Percentiles rank a stretch among this genome's conserved stretches.
Evolutionary conservation across 2,329 filamentous ascomycete genomes (phyloP).

Genomic region (Curvularia lunata): DNA sequence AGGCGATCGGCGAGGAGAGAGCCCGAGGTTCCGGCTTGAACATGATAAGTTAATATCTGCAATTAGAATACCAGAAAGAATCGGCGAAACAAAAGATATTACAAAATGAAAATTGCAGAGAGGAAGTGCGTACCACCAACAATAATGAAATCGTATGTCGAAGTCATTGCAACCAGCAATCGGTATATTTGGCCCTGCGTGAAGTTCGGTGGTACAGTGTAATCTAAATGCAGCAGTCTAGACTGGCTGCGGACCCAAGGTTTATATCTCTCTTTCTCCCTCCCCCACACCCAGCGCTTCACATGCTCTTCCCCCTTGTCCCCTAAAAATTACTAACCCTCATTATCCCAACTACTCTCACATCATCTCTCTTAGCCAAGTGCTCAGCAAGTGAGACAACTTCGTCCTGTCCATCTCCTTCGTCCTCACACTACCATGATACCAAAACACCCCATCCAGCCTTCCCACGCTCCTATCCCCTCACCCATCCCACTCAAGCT

Average conservation of each 20-base stretch:
- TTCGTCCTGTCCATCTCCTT: no score
- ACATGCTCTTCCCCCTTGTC: background rate
- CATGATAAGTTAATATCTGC: background rate
- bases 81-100: background rate
- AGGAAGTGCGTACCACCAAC: constrained; percentile 43
- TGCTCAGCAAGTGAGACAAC: background rate
- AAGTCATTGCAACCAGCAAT: constrained; percentile 17
- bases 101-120: no score
- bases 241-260: background rate
- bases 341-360: background rate
- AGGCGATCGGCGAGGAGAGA: constrained; percentile 62
- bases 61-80: background rate
- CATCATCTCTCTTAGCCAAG: background rate
- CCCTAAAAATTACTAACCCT: background rate
- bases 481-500: no score
- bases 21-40: constrained; percentile 65
- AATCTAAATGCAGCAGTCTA: background rate
- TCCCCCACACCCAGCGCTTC: background rate
- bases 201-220: background rate
- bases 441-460: no score
- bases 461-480: no score
- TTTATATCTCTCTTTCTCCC: background rate
- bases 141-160: constrained; percentile 50
- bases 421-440: no score
- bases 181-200: no score